These are phyloP conservation scores for Podila epigama DNA, from an alignment of 192 early-diverging fungal species.

Conservation along the genomic window DNA sequence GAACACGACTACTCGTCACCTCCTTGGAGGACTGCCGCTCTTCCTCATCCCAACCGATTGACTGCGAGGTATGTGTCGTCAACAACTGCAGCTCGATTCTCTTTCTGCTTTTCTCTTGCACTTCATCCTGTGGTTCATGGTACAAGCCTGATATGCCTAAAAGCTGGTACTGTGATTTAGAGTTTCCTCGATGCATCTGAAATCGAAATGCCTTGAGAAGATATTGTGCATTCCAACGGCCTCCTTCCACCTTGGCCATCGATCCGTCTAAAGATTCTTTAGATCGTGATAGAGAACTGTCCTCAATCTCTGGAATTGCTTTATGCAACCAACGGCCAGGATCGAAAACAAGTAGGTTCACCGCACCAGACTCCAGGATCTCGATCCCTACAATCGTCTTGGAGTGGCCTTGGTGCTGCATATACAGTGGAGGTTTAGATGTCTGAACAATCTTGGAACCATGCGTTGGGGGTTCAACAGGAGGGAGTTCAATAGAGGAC, in stretches of 20 bases:
- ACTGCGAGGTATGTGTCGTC: background rate
- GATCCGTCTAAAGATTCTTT: background rate
- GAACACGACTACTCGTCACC: conserved; percentile 29
- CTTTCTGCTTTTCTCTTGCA: background rate
- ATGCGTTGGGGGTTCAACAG: background rate
- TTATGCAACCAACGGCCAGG: conserved; percentile 55
- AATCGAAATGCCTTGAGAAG: conserved; percentile 38
- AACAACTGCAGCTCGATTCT: conserved; percentile 6
- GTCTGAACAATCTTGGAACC: conserved; percentile 46
- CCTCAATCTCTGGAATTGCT: conserved; percentile 14
- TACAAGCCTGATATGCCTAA: conserved; percentile 33
- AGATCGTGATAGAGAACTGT: background rate
- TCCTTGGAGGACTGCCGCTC: conserved; percentile 18
- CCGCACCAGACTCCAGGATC: conserved; percentile 33
- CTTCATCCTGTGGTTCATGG: background rate
- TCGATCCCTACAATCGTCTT: conserved; percentile 71
- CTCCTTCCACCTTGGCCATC: background rate
- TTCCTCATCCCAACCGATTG: conserved; percentile 32
- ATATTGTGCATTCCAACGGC: conserved; percentile 20
- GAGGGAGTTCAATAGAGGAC: background rate
- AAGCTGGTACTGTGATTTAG: conserved; percentile 31
- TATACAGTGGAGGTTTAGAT: conserved; percentile 67
- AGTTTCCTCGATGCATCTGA: background rate
- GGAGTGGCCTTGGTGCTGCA: conserved; percentile 78
- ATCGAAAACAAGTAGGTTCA: conserved; percentile 70